Evolutionary conservation across 2,329 filamentous ascomycete genomes (phyloP), one percentile per base, ranked within the genome.

Genomic region (Sclerotinia minor): DNA sequence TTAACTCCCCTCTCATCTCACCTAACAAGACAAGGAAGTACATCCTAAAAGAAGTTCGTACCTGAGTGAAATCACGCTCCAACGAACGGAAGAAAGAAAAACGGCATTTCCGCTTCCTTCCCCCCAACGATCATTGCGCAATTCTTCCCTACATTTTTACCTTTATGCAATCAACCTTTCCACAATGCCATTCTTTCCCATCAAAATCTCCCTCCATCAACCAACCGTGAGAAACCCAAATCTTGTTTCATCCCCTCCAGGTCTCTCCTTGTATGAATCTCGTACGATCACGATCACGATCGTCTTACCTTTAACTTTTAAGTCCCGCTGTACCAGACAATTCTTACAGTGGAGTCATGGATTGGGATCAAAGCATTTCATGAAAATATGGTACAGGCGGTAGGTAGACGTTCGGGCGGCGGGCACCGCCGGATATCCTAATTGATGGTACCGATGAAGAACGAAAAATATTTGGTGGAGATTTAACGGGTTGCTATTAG

Each of bases 51-150:
- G 24, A 35, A 35, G 49, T 45, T 61, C 58, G 44, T 61, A 38
- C 45, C 58, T 61, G 44, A 17, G 44, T 61, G 44, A 17, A 52
- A 26, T 21, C 32, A 41, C 44, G 19, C 52, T 49, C 44, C 44
- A 21, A 49, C 29, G 29, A 61, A n/a, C n/a, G n/a, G n/a, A n/a
- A 38, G 21, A 21, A 29, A 59, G 44, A 26, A 49, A 35, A 61
- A 61, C 44, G 58, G 58, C 29, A 5, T 45, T 45, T 41, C 57
- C 57, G 57, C 57, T 45, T 19, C 38, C 17, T 45, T 19, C 38
- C 17, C 38, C 44, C 24, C 13, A 19, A 21, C 21, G 58, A 63
- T 50, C 59, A 63, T 63, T 63, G 59, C 59, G 45, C 59, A 63
- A 50, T 63, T 63, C 45, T 63, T 63, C 35, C 44, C 44, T 38